These are phyloP conservation scores for Gynostemma pentaphyllum DNA, from an alignment of 306 rosid genomes.

Conservation along the genomic window DNA sequence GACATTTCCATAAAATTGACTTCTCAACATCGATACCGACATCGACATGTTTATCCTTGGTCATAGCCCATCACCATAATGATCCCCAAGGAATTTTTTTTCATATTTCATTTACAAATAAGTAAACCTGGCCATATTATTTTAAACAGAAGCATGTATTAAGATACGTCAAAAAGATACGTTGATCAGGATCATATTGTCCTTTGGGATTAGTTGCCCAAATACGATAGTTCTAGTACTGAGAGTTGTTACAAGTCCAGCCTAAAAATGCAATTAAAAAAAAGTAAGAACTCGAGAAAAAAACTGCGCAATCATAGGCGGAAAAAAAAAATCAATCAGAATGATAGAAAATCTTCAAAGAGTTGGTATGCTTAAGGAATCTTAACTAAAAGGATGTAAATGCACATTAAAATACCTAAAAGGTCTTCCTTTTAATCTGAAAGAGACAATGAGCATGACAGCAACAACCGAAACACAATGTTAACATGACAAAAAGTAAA, in stretches of 20 bases:
- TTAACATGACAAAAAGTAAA: neutral
- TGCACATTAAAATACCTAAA: neutral
- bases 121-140: too few species aligned
- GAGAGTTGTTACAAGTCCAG: constrained; percentile 96
- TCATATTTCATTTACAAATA: too few species aligned
- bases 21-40: too few species aligned
- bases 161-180: constrained; percentile 51
- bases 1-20: too few species aligned
- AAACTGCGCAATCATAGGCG: neutral
- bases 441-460: neutral
- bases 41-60: too few species aligned
- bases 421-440: neutral
- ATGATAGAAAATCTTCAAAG: neutral
- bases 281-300: neutral
- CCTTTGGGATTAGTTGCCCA: constrained; percentile 99
- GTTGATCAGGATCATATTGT: constrained; percentile 87
- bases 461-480: neutral
- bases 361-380: neutral
- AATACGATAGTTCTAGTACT: constrained; percentile 82
- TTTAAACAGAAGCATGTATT: too few species aligned
- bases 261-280: too few species aligned
- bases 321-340: too few species aligned
- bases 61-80: too few species aligned
- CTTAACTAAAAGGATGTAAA: neutral
- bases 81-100: too few species aligned